These are phyloP conservation scores for Xylaria sp. DNA, from an alignment of 2,329 filamentous ascomycete species.

Conservation along the genomic window DNA sequence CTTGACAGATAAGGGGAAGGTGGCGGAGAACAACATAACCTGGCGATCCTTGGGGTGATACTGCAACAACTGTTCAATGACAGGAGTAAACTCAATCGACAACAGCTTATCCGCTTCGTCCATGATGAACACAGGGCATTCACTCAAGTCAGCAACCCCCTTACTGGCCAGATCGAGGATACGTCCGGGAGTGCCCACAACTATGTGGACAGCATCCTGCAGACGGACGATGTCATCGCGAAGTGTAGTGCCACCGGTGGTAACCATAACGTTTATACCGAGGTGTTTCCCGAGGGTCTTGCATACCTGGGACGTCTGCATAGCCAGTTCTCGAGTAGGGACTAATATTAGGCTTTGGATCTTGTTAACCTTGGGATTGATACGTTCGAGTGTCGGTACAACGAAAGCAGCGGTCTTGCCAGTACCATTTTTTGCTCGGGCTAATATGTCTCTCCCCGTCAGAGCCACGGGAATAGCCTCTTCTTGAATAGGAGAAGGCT, in stretches of 20 bases:
- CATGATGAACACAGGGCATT: slow-evolving; percentile 99
- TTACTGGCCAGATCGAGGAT: slow-evolving; percentile 97
- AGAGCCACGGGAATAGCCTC: slow-evolving; percentile 97
- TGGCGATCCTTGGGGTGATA: slow-evolving; percentile 98
- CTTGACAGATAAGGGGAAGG: slow-evolving; percentile 96
- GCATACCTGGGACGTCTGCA: slow-evolving; percentile 99
- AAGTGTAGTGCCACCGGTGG: slow-evolving; percentile 92
- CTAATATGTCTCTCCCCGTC: slow-evolving; percentile 93
- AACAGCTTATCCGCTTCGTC: slow-evolving; percentile 98
- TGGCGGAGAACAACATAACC: slow-evolving; percentile 99
- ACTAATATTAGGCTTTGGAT: slow-evolving; percentile 97
- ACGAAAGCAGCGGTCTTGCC: slow-evolving; percentile 99
- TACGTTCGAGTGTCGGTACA: slow-evolving; percentile 92
- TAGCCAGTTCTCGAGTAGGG: slow-evolving; percentile 93
- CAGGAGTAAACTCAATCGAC: slow-evolving; percentile 95
- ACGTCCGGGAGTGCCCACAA: slow-evolving; percentile 95
- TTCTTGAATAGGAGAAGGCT: slow-evolving; percentile 98
- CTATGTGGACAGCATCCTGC: slow-evolving; percentile 94
- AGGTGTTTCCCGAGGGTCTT: slow-evolving; percentile 98
- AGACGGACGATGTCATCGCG: slow-evolving; percentile 97
- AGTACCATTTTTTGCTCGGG: slow-evolving; percentile 97
- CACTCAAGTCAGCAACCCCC: slow-evolving; percentile 93
- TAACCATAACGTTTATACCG: slow-evolving; percentile 98
- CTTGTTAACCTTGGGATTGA: slow-evolving; percentile 96
- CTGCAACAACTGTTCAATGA: slow-evolving; percentile 93